Conservation (phyloP, 2,329 filamentous ascomycete species). For the Pseudophaeomoniella oleicola region DNA sequence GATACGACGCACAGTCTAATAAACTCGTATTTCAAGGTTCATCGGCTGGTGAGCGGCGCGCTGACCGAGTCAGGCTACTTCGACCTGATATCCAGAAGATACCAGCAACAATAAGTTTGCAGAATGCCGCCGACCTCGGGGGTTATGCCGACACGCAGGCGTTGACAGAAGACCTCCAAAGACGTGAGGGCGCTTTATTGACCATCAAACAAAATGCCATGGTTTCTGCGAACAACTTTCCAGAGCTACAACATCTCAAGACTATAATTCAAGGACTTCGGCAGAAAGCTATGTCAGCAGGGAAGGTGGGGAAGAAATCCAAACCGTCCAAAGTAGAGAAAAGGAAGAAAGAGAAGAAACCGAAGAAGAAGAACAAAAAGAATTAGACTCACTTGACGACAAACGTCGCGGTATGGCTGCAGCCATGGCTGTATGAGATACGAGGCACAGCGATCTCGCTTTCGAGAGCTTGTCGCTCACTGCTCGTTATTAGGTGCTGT, state of each 20-base stretch:
- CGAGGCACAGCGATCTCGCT: too few relatives aligned
- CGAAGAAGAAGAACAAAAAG: not conserved
- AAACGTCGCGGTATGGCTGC: too few relatives aligned
- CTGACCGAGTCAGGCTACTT: not conserved
- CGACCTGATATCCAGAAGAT: conserved; percentile 10
- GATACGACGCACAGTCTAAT: too few relatives aligned
- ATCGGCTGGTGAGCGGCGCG: not conserved
- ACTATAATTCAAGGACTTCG: not conserved
- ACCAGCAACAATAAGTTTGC: conserved; percentile 4
- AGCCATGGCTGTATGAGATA: too few relatives aligned
- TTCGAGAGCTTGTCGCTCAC: too few relatives aligned
- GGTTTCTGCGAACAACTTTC: not conserved
- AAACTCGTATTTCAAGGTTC: not conserved
- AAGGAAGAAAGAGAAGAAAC: not conserved
- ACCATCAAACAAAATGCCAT: not conserved
- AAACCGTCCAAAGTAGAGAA: not conserved
- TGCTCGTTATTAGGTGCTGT: too few relatives aligned
- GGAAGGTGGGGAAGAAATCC: not conserved
- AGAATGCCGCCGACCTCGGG: conserved; percentile 8
- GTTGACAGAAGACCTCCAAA: conserved; percentile 8
- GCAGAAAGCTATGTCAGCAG: not conserved
- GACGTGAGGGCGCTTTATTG: not conserved
- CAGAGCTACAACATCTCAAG: not conserved
- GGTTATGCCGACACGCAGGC: conserved; percentile 6
- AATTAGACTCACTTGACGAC: too few relatives aligned